Percentiles rank a stretch among this genome's conserved stretches.
Evolutionary conservation across 345 rosid species (phyloP).

Genomic region (Limnanthes douglasii): DNA sequence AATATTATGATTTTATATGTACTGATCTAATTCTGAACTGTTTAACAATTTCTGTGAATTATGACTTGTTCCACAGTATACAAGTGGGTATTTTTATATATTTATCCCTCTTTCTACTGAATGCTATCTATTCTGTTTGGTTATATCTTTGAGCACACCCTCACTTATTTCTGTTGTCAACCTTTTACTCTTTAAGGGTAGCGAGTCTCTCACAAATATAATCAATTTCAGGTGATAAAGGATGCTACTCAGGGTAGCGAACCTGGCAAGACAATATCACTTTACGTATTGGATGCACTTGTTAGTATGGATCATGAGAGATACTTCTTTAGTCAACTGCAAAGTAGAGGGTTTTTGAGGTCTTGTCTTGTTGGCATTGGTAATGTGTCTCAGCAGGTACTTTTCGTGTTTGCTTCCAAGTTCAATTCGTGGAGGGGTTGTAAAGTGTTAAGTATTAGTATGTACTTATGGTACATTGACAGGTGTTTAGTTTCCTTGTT

Average conservation of each 20-base stretch:
- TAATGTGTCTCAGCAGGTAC: slow-evolving; percentile 57
- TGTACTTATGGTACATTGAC: background rate
- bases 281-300: slow-evolving; percentile 78
- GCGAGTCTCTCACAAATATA: too few species aligned
- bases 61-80: too few species aligned
- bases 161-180: too few species aligned
- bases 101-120: too few species aligned
- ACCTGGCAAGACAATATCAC: slow-evolving; percentile 77
- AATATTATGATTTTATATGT: too few species aligned
- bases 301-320: slow-evolving; percentile 75
- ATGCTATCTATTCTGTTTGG: too few species aligned
- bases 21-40: too few species aligned
- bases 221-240: slow-evolving; percentile 49
- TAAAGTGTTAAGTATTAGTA: too few species aligned
- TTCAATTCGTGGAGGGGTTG: background rate
- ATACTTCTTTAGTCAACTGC: slow-evolving; percentile 82
- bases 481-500: background rate
- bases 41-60: too few species aligned
- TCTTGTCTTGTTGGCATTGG: slow-evolving; percentile 60
- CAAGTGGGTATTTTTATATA: too few species aligned
- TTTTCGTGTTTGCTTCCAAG: slow-evolving; percentile 1
- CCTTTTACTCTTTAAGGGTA: too few species aligned
- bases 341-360: slow-evolving; percentile 82
- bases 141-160: too few species aligned
- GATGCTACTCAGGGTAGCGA: slow-evolving; percentile 89